These are phyloP conservation scores for Neurospora africana DNA, from an alignment of 495 filamentous ascomycete species.

Conservation along the genomic window DNA sequence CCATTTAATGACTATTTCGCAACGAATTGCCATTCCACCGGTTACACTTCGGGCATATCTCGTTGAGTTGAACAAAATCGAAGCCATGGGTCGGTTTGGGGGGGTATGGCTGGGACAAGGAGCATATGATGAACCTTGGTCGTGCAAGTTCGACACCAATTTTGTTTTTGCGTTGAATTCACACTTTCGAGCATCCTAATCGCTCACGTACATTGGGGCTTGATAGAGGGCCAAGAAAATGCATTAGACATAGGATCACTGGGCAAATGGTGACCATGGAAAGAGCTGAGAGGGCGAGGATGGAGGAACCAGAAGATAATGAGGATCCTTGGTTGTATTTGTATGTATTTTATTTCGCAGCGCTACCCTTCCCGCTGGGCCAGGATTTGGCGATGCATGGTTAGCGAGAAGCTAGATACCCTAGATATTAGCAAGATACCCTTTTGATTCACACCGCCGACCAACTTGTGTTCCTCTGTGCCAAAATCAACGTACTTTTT, in stretches of 20 bases:
- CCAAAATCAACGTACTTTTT: neutral
- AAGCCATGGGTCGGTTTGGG: neutral
- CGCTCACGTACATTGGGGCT: neutral
- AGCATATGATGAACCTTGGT: neutral
- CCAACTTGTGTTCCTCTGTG: neutral
- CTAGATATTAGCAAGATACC: neutral
- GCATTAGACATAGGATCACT: neutral
- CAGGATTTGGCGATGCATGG: neutral
- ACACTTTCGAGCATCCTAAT: neutral
- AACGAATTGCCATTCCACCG: neutral
- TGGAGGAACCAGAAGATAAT: neutral
- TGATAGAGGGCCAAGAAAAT: neutral
- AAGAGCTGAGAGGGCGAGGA: neutral
- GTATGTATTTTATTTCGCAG: neutral
- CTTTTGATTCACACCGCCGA: neutral
- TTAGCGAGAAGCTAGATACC: neutral
- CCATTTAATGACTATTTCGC: neutral
- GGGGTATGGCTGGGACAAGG: neutral
- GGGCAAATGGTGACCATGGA: neutral
- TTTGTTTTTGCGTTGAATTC: neutral
- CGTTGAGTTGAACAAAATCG: neutral
- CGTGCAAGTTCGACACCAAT: neutral
- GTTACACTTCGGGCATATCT: neutral
- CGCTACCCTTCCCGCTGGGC: neutral
- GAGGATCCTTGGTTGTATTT: neutral